These are phyloP conservation scores for Hymenoscyphus fraxineus DNA, from an alignment of 2,329 filamentous ascomycete genomes.

Conservation along the genomic window DNA sequence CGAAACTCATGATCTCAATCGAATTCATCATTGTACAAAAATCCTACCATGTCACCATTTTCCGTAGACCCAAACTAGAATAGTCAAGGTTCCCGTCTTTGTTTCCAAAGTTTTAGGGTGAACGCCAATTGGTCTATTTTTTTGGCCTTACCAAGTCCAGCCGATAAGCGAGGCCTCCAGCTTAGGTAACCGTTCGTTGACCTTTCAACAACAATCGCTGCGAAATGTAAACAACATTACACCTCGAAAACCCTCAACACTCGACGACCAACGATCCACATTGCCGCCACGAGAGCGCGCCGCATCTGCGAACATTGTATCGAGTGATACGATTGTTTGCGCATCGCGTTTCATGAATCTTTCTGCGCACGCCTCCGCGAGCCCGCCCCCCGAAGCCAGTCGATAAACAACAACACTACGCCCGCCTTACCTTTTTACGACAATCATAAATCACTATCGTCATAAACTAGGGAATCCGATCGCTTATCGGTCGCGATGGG, in stretches of 20 bases:
- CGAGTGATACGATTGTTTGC: slow-evolving; percentile 10
- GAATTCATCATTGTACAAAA: background rate
- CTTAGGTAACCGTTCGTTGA: background rate
- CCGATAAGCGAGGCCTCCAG: background rate
- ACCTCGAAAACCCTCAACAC: slow-evolving; percentile 12
- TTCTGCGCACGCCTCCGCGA: slow-evolving; percentile 1
- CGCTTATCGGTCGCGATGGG: slow-evolving; percentile 27
- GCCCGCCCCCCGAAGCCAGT: background rate
- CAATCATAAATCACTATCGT: slow-evolving; percentile 11
- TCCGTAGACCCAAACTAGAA: background rate
- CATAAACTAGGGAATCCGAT: slow-evolving; percentile 12
- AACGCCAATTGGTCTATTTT: background rate
- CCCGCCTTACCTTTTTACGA: slow-evolving; percentile 17
- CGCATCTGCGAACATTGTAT: slow-evolving; percentile 2
- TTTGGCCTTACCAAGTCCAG: background rate
- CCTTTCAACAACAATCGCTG: slow-evolving; percentile 6
- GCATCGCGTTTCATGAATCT: slow-evolving; percentile 8
- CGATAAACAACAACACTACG: slow-evolving; percentile 27
- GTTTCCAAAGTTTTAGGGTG: background rate
- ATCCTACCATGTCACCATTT: background rate
- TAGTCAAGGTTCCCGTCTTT: background rate
- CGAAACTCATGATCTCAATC: background rate
- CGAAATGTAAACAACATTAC: slow-evolving; percentile 13
- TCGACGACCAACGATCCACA: slow-evolving; percentile 9
- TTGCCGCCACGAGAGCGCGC: slow-evolving; percentile 11